phyloP scores from a whole-genome alignment of 495 filamentous ascomycete species.

The Daldinia bambusicola region DNA sequence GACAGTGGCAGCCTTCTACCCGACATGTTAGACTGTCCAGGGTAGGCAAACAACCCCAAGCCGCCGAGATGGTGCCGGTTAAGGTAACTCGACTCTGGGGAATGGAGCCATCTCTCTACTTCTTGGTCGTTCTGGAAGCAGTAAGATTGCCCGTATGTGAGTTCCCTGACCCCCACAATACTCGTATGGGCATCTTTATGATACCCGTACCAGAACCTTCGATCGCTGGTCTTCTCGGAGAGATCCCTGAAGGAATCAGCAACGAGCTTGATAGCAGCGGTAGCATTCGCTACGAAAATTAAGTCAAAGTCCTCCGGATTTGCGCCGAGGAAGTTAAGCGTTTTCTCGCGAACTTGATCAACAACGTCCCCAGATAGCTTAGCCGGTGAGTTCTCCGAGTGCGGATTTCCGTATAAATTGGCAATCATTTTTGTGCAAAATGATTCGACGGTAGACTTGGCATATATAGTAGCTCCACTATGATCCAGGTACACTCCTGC shows the following conservation, averaged over 20 bases:
- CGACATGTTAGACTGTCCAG: constrained; percentile 83
- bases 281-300: constrained; percentile 75
- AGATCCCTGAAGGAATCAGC: constrained; percentile 70
- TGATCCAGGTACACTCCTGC: constrained; percentile 76
- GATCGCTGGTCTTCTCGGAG: constrained; percentile 53
- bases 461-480: constrained; percentile 77
- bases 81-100: constrained; percentile 39
- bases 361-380: constrained; percentile 68
- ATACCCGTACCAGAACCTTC: constrained; percentile 75
- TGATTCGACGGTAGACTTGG: constrained; percentile 67
- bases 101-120: constrained; percentile 71
- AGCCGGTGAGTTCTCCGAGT: constrained; percentile 75
- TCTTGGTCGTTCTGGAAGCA: constrained; percentile 75
- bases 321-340: constrained; percentile 71
- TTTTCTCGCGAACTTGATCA: constrained; percentile 66
- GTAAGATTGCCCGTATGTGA: constrained; percentile 62
- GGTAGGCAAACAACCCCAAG: constrained; percentile 76
- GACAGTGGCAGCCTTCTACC: constrained; percentile 71
- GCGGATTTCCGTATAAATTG: constrained; percentile 78
- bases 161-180: constrained; percentile 74
- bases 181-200: constrained; percentile 80
- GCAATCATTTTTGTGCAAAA: constrained; percentile 67
- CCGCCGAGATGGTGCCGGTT: constrained; percentile 41
- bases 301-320: constrained; percentile 72
- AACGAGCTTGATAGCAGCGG: constrained; percentile 76